Evolutionary conservation across 345 rosid species (phyloP), one percentile per base, ranked within the genome.

Genomic region (Eucalyptus regnans): DNA sequence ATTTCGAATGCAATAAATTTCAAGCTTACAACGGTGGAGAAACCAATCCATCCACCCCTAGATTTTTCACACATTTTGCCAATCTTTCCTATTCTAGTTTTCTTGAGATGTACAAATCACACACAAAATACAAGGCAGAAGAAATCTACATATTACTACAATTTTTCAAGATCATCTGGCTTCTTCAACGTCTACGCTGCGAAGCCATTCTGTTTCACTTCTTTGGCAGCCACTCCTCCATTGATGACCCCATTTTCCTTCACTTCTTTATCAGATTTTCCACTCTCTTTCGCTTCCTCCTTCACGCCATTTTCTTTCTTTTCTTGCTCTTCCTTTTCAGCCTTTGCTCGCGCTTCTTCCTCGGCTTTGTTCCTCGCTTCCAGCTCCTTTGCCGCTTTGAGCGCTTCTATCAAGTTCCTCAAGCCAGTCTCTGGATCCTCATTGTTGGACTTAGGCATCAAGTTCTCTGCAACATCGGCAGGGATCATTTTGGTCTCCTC

Each of bases 391-490:
- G 83, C 46, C 3, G 83, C 83, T 18, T 87, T 48, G 37, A 89
- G 86, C 49, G 62, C 90, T 52, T 50, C 60, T 7, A 89, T 87
- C 88, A 89, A 58, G 49, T 48, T 87, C 64, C 46, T 87, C 86
- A 89, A 33, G 81, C 88, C 49, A 20, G 31, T 58, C 56, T 87
- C 90, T 16, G 60, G 79, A 44, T 56, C 83, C 9, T 89, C 79
- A 8, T 15, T 15, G 13, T 23, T 22, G 25, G 58, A 44, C 87
- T 87, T 89, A 18, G 90, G 86, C 83, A 89, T 87, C 89, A 87
- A 87, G 81, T 89, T 56, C 89, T 89, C 90, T 9, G 90, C 90
- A 23, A 87, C 90, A 33, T 89, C 89, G 9, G 90, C 90, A 5
- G 90, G 90, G 46, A 43, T 87, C 83, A 89, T 89, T 7, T 76